Base-by-base conservation (phyloP, 495 filamentous ascomycete genomes). In the Aspergillus bertholletiae region DNA sequence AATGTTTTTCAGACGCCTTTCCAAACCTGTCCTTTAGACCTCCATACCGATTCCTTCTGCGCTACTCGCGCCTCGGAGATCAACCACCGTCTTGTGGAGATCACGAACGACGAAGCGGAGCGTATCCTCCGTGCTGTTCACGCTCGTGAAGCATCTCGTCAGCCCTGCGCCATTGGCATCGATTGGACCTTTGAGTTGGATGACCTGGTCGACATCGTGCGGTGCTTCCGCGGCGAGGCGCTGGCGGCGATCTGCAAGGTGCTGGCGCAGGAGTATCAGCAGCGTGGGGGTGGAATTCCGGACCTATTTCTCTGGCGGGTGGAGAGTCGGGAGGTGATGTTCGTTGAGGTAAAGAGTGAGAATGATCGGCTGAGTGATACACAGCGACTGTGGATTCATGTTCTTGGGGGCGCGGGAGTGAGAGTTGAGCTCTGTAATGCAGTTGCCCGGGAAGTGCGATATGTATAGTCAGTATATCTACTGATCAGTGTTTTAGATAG, bases 311-410 rank as follows among this genome's bases (percentile, higher is more conserved):
- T 98, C 2, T 98, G 94, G 94, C 80, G 70, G 24, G 52, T 71
- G 45, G 72, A 74, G 30, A 69, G 57, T 44, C 74, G 74, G 28
- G 83, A 86, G 68, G 84, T 91, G 43, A 83, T 92, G 82, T 96
- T 97, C 73, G 80, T 83, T 3, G 92, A 97, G 71, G 92, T 96
- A 46, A 96, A 96, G 79, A 91, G 87, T 55, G 90, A 91, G 73
- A 97, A 96, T 75, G 94, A 98, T 77, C 83, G 91, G 28, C 76
- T 98, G 64, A 96, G 93, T 71, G 94, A 98, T 78, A 95, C 92
- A 30, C 94, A 98, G 72, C 79, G 94, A 58, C 75, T 98, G 35
- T 98, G 94, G 94, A 96, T 97, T 61, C 89, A 97, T 78, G 90
- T 97, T 2, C 73, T 98, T 46, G 84, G 83, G 5, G 85, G 85